Conservation (phyloP, 768 basidiomycete genomes). For the Boletus speciosus region DNA sequence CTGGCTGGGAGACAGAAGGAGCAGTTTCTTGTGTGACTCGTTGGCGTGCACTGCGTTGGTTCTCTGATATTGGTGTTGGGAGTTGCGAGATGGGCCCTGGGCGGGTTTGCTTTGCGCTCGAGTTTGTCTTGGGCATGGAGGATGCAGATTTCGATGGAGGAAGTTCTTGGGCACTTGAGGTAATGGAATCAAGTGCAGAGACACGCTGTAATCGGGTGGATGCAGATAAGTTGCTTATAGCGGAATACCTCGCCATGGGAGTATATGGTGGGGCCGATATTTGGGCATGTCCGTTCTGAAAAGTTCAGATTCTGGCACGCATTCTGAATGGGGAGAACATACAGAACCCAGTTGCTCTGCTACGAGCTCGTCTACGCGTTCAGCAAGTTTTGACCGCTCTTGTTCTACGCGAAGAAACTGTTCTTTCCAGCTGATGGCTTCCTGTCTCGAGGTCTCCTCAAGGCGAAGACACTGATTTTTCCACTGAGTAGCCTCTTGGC, state of each 20-base stretch:
- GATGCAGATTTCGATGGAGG: constrained; percentile 31
- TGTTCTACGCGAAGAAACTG: constrained; percentile 73
- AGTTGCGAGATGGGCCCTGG: constrained; percentile 18
- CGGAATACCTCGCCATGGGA: constrained; percentile 29
- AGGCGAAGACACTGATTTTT: constrained; percentile 58
- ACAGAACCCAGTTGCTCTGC: constrained; percentile 45
- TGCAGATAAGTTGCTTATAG: constrained; percentile 26
- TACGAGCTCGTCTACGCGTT: constrained; percentile 57
- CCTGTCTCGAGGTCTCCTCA: constrained; percentile 43
- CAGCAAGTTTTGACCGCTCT: constrained; percentile 56
- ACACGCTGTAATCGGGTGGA: constrained; percentile 21
- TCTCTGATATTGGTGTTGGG: constrained; percentile 31
- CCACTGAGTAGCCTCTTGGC: constrained; percentile 66
- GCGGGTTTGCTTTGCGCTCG: constrained; percentile 8
- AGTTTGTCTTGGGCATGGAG: constrained; percentile 24
- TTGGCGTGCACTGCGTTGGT: constrained; percentile 25
- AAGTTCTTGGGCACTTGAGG: constrained; percentile 30
- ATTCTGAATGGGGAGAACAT: constrained; percentile 16
- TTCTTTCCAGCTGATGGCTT: constrained; percentile 73
- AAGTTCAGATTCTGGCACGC: not conserved
- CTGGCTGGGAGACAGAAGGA: constrained; percentile 1
- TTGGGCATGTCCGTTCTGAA: constrained; percentile 15
- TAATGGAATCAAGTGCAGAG: constrained; percentile 17
- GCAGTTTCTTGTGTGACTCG: constrained; percentile 12
- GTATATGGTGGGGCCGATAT: constrained; percentile 30